A percentile compares a stretch with the other conserved stretches of the same genome.
Conservation (phyloP, 2,329 filamentous ascomycete genomes). For the Biscogniauxia marginata region DNA sequence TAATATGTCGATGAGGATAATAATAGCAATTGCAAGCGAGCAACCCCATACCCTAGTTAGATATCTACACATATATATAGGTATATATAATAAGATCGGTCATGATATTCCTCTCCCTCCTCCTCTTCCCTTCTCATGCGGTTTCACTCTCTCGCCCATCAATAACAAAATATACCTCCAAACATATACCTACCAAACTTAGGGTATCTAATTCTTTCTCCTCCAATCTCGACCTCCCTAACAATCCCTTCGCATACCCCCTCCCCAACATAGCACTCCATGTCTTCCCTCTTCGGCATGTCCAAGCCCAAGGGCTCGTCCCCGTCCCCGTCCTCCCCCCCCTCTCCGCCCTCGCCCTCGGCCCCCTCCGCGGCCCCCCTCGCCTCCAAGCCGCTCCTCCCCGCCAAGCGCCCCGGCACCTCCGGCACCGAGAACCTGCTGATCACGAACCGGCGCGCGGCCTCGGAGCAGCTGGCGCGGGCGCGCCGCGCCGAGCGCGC, state of each 20-base stretch:
- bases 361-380: neutral
- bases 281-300: slow-evolving; percentile 10
- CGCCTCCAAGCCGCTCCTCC: neutral
- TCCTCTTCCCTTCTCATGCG: neutral
- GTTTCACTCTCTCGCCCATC: neutral
- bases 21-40: neutral
- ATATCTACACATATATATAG: neutral
- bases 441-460: slow-evolving; percentile 36
- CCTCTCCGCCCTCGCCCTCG: no score
- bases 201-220: neutral
- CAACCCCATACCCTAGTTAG: no score
- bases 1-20: neutral
- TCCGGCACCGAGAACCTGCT: slow-evolving; percentile 43
- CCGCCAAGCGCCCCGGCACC: slow-evolving; percentile 37
- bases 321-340: no score
- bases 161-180: neutral
- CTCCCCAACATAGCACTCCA: no score
- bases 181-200: neutral
- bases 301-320: slow-evolving; percentile 3
- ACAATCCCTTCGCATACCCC: neutral
- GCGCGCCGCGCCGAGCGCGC: slow-evolving; percentile 40
- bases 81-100: neutral
- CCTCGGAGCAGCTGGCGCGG: slow-evolving; percentile 36
- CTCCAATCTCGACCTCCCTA: neutral
- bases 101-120: neutral